Base-by-base conservation (phyloP, 768 basidiomycete species). In the Suillus cothurnatus region DNA sequence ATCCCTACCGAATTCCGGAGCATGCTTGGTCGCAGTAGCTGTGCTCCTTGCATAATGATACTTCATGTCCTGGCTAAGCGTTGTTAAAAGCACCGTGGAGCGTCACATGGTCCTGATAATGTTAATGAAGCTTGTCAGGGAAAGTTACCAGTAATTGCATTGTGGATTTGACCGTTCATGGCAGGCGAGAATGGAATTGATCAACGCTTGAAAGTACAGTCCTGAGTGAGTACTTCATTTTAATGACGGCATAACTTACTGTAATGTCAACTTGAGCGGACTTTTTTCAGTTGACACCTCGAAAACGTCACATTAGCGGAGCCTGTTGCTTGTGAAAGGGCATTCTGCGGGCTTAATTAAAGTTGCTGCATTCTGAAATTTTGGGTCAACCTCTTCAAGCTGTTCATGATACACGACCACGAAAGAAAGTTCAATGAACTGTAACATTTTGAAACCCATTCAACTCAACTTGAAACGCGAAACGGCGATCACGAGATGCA, bases 121-220 rank as follows among this genome's bases (percentile, higher is more conserved):
- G n/a, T n/a, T n/a, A n/a, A n/a, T n/a, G n/a, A n/a, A n/a, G n/a
- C 38, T 58, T 58, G 17, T 41, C 26, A 59, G 38, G 19, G 26
- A 28, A n/a, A 9, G 56, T 36, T 38, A n/a, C n/a, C n/a, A n/a
- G n/a, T n/a, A 8, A 57, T 23, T 38, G 34, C 36, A 34, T 38
- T 57, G 56, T 19, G n/a, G 21, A 55, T 55, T n/a, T 55, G 53
- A 34, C 53, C 53, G 32, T 41, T 26, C 19, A 12, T 59, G 57
- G 23, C 21, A 21, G 26, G 39, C 28, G 12, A 39, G 58, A 41
- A 59, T 43, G 41, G 39, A 59, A 26, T 17, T 39, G 58, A 28
- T 59, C 58, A 59, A 53, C 31, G 31, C 19, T 53, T 31, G 23
- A 12, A 19, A 23, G 36, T n/a, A n/a, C 26, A 19, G 38, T 55